Conservation (phyloP, 2,329 filamentous ascomycete species). For the Talaromyces verruculosus region DNA sequence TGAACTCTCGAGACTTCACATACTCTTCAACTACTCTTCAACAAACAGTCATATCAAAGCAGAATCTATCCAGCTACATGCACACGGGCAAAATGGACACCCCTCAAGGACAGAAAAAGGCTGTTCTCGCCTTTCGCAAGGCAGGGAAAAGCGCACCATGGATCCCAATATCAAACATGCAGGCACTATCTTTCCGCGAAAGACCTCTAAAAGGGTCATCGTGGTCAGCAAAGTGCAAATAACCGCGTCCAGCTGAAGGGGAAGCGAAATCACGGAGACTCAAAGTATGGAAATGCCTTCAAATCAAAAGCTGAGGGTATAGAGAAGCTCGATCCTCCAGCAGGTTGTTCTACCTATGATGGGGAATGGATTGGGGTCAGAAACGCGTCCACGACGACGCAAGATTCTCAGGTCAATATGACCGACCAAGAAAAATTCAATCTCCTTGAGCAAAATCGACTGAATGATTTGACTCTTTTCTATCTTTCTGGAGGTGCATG, state of each 20-base stretch:
- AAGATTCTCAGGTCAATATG: neutral
- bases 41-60: neutral
- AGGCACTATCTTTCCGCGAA: constrained; percentile 16
- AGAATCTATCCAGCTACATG: neutral
- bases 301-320: constrained; percentile 12
- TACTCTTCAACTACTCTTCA: neutral
- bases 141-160: constrained; percentile 14
- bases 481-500: constrained; percentile 15
- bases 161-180: constrained; percentile 15
- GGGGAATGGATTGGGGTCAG: constrained; percentile 10
- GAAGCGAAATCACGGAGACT: neutral
- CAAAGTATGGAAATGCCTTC: constrained; percentile 4
- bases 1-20: neutral
- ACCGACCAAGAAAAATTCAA: constrained; percentile 11
- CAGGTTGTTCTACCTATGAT: neutral
- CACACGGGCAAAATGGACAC: neutral
- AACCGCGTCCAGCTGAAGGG: neutral
- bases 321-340: constrained; percentile 13
- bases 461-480: constrained; percentile 15
- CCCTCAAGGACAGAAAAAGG: constrained; percentile 11
- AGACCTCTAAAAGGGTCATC: constrained; percentile 11
- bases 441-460: neutral
- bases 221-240: constrained; percentile 16
- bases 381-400: neutral
- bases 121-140: constrained; percentile 11